A percentile compares a stretch with the other conserved stretches of the same genome.
These are phyloP conservation scores for Yamadazyma triangularis DNA, from an alignment of 1,139 yeast species.

Conservation along the genomic window DNA sequence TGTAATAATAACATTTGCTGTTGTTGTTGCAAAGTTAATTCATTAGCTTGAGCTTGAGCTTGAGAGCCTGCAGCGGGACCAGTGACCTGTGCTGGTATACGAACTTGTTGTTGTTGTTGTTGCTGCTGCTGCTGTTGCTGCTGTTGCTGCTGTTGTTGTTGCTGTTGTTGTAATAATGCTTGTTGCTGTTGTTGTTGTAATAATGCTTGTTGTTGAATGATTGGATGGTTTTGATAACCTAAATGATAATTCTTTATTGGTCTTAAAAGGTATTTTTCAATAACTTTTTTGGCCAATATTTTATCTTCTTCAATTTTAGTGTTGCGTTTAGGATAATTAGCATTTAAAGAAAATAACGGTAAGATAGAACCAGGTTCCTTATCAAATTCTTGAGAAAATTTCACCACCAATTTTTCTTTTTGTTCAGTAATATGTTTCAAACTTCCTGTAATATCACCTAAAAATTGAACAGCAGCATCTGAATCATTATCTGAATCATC, in stretches of 20 bases:
- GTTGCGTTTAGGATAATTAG: constrained; percentile 10
- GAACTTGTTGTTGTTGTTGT: constrained; percentile 12
- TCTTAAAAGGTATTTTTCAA: constrained; percentile 37
- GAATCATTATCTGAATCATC: constrained; percentile 42
- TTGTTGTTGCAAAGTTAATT: constrained; percentile 6
- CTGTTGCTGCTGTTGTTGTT: constrained; percentile 13
- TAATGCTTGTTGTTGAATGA: constrained; percentile 36
- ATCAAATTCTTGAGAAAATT: constrained; percentile 29
- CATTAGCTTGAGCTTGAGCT: too few species aligned
- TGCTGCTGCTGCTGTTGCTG: constrained; percentile 28
- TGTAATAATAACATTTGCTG: constrained; percentile 5
- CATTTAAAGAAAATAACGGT: constrained; percentile 39
- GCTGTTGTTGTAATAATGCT: constrained; percentile 16
- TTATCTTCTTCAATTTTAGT: constrained; percentile 34
- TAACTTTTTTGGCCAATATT: constrained; percentile 35
- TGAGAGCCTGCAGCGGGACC: constrained; percentile 8
- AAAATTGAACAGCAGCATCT: constrained; percentile 31
- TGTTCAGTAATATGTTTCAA: constrained; percentile 29
- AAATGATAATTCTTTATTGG: constrained; percentile 46
- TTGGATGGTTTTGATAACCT: constrained; percentile 45
- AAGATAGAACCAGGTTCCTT: constrained; percentile 16
- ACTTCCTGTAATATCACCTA: constrained; percentile 32
- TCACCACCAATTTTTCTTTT: constrained; percentile 18
- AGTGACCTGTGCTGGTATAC: constrained; percentile 1
- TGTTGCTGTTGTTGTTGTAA: constrained; percentile 28